These are phyloP conservation scores for Moniliophthora roreri DNA, from an alignment of 1,284 basidiomycete species.

Conservation along the genomic window DNA sequence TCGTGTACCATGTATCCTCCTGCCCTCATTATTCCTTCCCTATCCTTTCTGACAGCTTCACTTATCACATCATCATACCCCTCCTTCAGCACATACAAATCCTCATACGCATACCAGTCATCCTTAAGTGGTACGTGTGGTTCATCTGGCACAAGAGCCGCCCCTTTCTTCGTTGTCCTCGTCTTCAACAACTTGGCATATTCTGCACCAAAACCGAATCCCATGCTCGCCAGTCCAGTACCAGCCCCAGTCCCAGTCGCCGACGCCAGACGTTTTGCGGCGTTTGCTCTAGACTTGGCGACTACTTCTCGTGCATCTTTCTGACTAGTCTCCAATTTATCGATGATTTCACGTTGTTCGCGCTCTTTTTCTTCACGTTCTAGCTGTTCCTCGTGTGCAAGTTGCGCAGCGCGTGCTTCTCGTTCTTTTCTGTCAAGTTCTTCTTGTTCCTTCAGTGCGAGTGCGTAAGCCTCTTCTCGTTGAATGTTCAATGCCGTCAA, in stretches of 20 bases:
- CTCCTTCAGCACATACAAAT: conserved; percentile 53
- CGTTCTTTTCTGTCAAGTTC: conserved; percentile 70
- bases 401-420: conserved; percentile 68
- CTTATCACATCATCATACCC: conserved; percentile 74
- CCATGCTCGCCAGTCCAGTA: conserved; percentile 44
- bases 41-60: conserved; percentile 73
- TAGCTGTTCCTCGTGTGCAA: conserved; percentile 69
- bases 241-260: conserved; percentile 42
- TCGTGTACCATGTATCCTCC: conserved; percentile 83
- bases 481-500: conserved; percentile 79
- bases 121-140: conserved; percentile 78
- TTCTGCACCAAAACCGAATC: conserved; percentile 14
- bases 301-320: conserved; percentile 70
- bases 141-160: conserved; percentile 58
- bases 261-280: conserved; percentile 55
- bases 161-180: conserved; percentile 51
- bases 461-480: conserved; percentile 73
- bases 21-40: conserved; percentile 78
- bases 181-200: conserved; percentile 51
- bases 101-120: conserved; percentile 73
- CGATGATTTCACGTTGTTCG: conserved; percentile 72
- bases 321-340: conserved; percentile 74
- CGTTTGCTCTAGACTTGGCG: conserved; percentile 67
- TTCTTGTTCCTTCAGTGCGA: conserved; percentile 72
- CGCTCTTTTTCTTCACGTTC: conserved; percentile 78